phyloP scores from a whole-genome alignment of 1,284 basidiomycete species.

The Lignosus rhinocerotis region DNA sequence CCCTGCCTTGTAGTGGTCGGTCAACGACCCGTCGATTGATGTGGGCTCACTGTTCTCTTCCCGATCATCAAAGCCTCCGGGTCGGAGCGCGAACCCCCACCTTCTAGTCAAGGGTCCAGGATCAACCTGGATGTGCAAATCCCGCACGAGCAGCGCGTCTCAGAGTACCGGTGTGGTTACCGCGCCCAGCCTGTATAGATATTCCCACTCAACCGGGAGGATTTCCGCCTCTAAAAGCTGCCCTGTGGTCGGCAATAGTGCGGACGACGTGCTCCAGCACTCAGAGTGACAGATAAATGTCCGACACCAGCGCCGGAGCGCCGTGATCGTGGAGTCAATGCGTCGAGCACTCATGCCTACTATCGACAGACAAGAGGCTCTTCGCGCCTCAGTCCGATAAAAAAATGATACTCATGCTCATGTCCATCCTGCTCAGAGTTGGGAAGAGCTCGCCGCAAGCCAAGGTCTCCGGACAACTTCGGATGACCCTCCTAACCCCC shows the following conservation, averaged over 20 bases:
- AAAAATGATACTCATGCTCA: not conserved
- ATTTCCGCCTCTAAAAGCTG: not conserved
- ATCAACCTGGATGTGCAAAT: not conserved
- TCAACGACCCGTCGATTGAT: not conserved
- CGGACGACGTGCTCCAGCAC: not conserved
- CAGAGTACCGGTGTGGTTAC: not conserved
- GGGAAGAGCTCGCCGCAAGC: not conserved
- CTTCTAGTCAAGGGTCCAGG: not conserved
- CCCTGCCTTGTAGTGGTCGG: not conserved
- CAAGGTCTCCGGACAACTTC: not conserved
- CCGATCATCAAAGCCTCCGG: not conserved
- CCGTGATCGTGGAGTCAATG: slow-evolving; percentile 1
- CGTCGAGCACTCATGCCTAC: not conserved
- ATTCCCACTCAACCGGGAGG: not conserved
- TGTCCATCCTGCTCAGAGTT: not conserved
- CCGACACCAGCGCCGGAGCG: slow-evolving; percentile 3
- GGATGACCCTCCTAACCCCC: slow-evolving; percentile 3
- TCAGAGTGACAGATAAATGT: not conserved
- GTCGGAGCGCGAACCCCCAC: not conserved
- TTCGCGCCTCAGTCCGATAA: not conserved
- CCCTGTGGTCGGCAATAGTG: not conserved
- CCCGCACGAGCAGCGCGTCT: not conserved
- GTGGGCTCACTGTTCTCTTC: not conserved
- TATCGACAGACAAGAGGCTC: not conserved
- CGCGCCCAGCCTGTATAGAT: not conserved